phyloP scores from a whole-genome alignment of 148 eudicot species.

The Silene conica region DNA sequence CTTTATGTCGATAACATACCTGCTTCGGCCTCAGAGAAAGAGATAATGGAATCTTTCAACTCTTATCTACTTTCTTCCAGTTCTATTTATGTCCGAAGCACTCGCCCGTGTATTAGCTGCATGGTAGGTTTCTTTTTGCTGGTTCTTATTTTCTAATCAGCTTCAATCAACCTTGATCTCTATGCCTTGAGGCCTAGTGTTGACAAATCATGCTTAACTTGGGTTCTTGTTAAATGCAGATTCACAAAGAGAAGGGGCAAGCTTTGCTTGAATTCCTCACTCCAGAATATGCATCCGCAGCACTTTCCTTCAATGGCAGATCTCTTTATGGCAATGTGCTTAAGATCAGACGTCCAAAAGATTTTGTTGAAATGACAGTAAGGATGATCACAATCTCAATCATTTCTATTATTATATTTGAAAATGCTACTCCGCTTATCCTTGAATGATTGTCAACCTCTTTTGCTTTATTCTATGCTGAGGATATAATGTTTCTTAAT shows the following conservation, averaged over 20 bases:
- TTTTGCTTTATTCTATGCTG: background rate
- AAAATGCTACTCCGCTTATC: conserved; percentile 5
- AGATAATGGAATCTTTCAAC: conserved; percentile 66
- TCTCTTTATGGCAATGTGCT: conserved; percentile 61
- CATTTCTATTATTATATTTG: conserved; percentile 17
- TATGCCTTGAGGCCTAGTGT: background rate
- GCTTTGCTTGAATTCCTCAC: conserved; percentile 95
- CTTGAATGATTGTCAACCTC: background rate
- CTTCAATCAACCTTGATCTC: background rate
- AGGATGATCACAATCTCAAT: conserved; percentile 36
- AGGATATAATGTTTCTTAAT: background rate
- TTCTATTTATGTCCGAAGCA: conserved; percentile 60
- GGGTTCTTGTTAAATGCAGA: conserved; percentile 40
- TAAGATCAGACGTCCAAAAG: conserved; percentile 92
- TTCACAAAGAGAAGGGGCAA: conserved; percentile 92
- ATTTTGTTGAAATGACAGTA: conserved; percentile 70
- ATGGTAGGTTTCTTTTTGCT: conserved; percentile 49
- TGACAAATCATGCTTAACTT: background rate
- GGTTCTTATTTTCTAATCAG: background rate
- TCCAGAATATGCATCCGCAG: conserved; percentile 95
- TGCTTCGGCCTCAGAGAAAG: conserved; percentile 70
- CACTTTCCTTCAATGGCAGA: conserved; percentile 76
- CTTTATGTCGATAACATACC: conserved; percentile 88
- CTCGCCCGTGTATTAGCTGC: conserved; percentile 88
- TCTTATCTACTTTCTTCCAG: conserved; percentile 59